Evolutionary conservation across 2,329 filamentous ascomycete genomes (phyloP).

Genomic region (Ophiosphaerella korrae): DNA sequence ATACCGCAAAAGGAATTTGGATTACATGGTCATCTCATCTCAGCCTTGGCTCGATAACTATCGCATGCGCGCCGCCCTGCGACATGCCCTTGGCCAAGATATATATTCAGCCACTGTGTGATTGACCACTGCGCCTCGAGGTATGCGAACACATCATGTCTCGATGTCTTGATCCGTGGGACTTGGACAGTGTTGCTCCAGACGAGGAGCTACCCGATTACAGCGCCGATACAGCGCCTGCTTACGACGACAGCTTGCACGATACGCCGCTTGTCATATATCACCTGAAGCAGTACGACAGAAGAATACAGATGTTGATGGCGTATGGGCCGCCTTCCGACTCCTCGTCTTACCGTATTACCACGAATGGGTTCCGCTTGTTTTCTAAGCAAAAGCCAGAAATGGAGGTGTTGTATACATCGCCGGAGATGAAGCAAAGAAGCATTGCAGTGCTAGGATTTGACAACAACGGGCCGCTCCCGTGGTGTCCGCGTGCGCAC

Average conservation of each 20-base stretch:
- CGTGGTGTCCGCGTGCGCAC: conserved; percentile 41
- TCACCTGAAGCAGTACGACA: conserved; percentile 30
- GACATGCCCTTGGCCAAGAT: conserved; percentile 7
- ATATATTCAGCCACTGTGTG: conserved; percentile 18
- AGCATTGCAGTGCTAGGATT: conserved; percentile 34
- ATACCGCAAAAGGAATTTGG: not conserved
- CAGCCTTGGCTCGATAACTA: conserved; percentile 5
- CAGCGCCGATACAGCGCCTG: conserved; percentile 26
- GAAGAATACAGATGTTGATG: conserved; percentile 32
- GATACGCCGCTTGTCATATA: conserved; percentile 25
- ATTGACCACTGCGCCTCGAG: conserved; percentile 9
- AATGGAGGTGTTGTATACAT: conserved; percentile 33
- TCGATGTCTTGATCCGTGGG: conserved; percentile 20
- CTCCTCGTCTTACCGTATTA: conserved; percentile 31
- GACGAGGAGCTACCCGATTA: conserved; percentile 38
- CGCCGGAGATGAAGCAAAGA: conserved; percentile 20
- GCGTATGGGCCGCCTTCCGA: conserved; percentile 17
- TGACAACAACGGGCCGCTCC: conserved; percentile 35
- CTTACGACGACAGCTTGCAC: conserved; percentile 19
- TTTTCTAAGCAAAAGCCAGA: conserved; percentile 45
- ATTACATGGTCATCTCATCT: conserved; percentile 16
- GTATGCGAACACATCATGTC: conserved; percentile 20
- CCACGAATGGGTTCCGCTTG: conserved; percentile 27
- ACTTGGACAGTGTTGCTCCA: conserved; percentile 17
- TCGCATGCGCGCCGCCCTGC: conserved; percentile 1